phyloP scores from a whole-genome alignment of 2,329 filamentous ascomycete species.

The Neoscytalidium dimidiatum region DNA sequence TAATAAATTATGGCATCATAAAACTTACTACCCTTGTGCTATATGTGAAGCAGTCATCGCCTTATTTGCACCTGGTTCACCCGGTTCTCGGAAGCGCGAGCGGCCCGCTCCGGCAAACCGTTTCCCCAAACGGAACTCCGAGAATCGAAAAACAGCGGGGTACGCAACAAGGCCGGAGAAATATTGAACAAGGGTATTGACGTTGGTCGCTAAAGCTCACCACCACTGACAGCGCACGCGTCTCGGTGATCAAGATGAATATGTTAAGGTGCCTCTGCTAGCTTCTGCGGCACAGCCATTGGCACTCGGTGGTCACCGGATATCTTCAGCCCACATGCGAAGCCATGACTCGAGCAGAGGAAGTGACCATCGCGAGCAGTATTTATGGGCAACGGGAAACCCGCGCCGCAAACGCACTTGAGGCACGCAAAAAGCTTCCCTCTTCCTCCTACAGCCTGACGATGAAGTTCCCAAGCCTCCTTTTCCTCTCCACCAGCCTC shows the following conservation, averaged over 20 bases:
- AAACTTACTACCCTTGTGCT: too few species aligned
- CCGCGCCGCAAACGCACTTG: background rate
- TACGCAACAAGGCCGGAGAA: background rate
- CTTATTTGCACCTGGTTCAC: too few species aligned
- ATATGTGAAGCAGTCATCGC: too few species aligned
- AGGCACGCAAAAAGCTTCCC: background rate
- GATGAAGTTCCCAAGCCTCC: background rate
- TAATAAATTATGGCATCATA: too few species aligned
- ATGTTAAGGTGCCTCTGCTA: background rate
- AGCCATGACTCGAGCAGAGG: background rate
- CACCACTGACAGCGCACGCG: background rate
- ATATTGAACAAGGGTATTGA: background rate
- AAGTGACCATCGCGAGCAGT: background rate
- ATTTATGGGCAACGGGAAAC: background rate
- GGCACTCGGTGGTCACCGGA: background rate
- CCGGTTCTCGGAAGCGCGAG: background rate
- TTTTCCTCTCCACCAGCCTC: background rate
- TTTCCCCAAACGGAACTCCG: background rate
- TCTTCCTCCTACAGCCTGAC: background rate
- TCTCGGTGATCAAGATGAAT: background rate
- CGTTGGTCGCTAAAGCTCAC: background rate
- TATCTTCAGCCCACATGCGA: background rate
- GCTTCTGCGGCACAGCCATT: background rate
- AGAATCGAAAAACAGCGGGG: background rate
- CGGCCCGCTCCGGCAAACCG: background rate